Evolutionary conservation across 169 alveolate genomes (phyloP), one percentile per base, ranked within the genome.

Genomic region (Cryptosporidium baileyi): DNA sequence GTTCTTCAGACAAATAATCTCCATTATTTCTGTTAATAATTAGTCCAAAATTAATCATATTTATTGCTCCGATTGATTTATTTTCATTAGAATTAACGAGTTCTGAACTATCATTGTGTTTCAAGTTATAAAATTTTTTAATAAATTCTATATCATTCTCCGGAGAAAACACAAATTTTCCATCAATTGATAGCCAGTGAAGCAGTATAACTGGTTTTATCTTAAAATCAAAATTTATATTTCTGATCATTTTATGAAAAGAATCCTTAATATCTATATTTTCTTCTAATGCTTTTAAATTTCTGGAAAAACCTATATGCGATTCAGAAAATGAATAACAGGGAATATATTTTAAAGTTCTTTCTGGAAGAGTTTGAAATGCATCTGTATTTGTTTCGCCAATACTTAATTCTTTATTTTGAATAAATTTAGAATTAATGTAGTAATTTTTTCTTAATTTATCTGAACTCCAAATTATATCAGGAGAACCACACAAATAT

Each of bases 171-270:
- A 74, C 85, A 15, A 74, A 74, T 36, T 74, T 74, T 36, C 85
- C 85, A 26, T 74, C 85, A n/a, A 74, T 67, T 4, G 85, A 67
- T 7, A 74, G 54, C 85, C 85, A 74, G 49, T 74, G 85, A 41
- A 74, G 41, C 6, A 34, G 17, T 11, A 74, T 30, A 6, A 22
- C 40, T 34, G 61, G 43, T 22, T 28, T 40, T 13, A 17, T 32
- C 15, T 19, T 24, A 1, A 26, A 24, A 9, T 74, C 65, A 9
- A 19, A 19, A 38, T 52, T 30, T 19, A 74, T 43, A 3, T 47
- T 32, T 22, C n/a, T 54, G 28, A 74, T 28, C 6, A 74, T 54
- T n/a, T 17, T 22, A 32, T 74, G 85, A 28, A 74, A 74, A 40
- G 41, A 38, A n/a, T 74, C 85, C 22, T 17, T 54, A 51, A 17